A percentile compares a stretch with the other conserved stretches of the same genome.
Conservation (phyloP, 2,329 filamentous ascomycete species). For the Diaporthe amygdali region DNA sequence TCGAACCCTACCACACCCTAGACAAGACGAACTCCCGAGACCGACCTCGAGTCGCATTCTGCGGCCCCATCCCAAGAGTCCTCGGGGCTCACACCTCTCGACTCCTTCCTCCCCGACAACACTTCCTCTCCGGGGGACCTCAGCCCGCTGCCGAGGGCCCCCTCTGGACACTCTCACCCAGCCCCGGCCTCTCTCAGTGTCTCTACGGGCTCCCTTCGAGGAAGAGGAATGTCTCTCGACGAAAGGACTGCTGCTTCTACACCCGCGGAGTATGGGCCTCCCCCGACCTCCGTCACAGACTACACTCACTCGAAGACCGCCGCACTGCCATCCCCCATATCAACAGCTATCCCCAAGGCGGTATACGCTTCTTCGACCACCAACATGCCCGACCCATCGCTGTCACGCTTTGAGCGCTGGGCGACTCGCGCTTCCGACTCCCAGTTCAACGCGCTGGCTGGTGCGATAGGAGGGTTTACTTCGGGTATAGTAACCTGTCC, state of each 20-base stretch:
- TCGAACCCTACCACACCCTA: conserved; percentile 15
- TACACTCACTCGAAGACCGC: conserved; percentile 19
- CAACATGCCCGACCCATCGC: conserved; percentile 33
- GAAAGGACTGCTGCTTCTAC: conserved; percentile 13
- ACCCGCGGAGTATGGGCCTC: conserved; percentile 40
- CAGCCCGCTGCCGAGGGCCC: conserved; percentile 32
- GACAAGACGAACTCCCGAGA: conserved; percentile 1
- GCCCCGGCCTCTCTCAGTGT: background rate
- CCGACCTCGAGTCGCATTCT: conserved; percentile 8
- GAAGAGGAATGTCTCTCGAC: conserved; percentile 32
- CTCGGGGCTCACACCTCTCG: background rate
- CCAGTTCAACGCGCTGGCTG: conserved; percentile 82
- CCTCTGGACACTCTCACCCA: background rate
- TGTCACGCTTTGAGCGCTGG: conserved; percentile 61
- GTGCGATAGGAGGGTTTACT: conserved; percentile 87
- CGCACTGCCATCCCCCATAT: conserved; percentile 8
- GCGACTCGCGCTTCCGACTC: conserved; percentile 61
- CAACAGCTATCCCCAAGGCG: conserved; percentile 11
- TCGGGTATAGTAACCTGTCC: conserved; percentile 96
- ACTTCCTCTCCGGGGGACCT: conserved; percentile 1
- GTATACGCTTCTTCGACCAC: conserved; percentile 23
- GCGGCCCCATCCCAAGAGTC: background rate
- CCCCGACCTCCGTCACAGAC: conserved; percentile 25
- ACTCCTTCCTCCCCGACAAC: background rate
- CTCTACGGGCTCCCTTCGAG: background rate